A percentile compares a stretch with the other conserved stretches of the same genome.
Conservation (phyloP, 331 rosid genomes). For the Telfairia occidentalis region DNA sequence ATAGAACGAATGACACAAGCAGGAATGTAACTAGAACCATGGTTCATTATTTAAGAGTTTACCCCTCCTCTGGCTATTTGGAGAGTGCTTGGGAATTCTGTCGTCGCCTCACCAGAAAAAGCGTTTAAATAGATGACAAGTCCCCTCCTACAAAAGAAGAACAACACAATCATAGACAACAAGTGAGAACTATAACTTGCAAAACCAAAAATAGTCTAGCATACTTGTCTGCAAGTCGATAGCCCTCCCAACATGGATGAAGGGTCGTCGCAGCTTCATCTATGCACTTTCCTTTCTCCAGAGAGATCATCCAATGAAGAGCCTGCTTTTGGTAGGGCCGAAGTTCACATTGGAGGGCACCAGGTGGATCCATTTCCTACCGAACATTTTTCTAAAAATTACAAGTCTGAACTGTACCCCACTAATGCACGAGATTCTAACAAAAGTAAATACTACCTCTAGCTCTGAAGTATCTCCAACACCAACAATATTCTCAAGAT, state of each 20-base stretch:
- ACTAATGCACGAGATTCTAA: slow-evolving; percentile 15
- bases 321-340: slow-evolving; percentile 93
- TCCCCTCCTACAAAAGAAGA: slow-evolving; percentile 45
- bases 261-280: slow-evolving; percentile 66
- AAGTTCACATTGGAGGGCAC: slow-evolving; percentile 61
- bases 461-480: slow-evolving; percentile 61
- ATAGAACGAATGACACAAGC: background rate
- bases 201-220: slow-evolving; percentile 11
- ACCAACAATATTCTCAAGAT: slow-evolving; percentile 83
- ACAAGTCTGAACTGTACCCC: slow-evolving; percentile 12
- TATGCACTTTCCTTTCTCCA: slow-evolving; percentile 62
- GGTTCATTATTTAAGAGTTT: slow-evolving; percentile 28
- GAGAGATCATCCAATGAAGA: slow-evolving; percentile 74
- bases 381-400: slow-evolving; percentile 17
- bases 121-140: slow-evolving; percentile 62
- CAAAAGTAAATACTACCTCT: slow-evolving; percentile 41
- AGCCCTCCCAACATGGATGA: slow-evolving; percentile 98
- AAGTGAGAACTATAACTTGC: background rate
- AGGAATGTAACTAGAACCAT: background rate
- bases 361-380: slow-evolving; percentile 89
- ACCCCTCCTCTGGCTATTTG: slow-evolving; percentile 96
- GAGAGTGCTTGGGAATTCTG: slow-evolving; percentile 90
- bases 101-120: slow-evolving; percentile 86
- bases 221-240: slow-evolving; percentile 70
- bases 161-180: background rate